Evolutionary conservation across 257 asterid species (phyloP).

Genomic region (Paraleonurus japonicus): DNA sequence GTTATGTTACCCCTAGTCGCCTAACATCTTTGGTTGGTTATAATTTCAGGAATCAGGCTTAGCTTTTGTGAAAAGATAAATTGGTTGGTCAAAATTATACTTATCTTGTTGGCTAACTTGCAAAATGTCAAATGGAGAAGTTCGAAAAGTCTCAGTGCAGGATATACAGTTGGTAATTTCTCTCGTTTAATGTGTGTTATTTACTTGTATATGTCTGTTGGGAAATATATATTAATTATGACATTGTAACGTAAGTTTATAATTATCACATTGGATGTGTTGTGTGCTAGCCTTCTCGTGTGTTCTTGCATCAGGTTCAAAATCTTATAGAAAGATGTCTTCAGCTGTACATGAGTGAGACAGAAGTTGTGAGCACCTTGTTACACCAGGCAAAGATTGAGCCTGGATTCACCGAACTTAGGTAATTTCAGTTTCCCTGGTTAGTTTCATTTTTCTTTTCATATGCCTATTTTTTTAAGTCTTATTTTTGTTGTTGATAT

Average conservation of each 20-base stretch:
- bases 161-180: conserved; percentile 80
- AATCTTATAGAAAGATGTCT: conserved; percentile 96
- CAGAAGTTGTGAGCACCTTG: conserved; percentile 79
- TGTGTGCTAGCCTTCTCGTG: conserved; percentile 5
- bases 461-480: background rate
- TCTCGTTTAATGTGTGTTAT: background rate
- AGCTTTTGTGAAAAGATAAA: conserved; percentile 12
- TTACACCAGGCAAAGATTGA: conserved; percentile 83
- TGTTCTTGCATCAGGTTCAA: conserved; percentile 59
- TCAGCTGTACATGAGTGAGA: conserved; percentile 94
- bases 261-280: background rate
- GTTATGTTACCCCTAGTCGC: conserved; percentile 2
- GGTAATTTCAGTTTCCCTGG: conserved; percentile 43
- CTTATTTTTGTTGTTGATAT: background rate
- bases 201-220: too few species aligned
- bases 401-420: conserved; percentile 92
- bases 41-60: conserved; percentile 11
- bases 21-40: conserved; percentile 3
- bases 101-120: conserved; percentile 19
- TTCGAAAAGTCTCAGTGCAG: conserved; percentile 54
- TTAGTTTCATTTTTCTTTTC: background rate
- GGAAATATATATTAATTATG: too few species aligned
- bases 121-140: conserved; percentile 65
- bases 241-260: background rate
- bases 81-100: conserved; percentile 1